Evolutionary conservation across 2,329 filamentous ascomycete species (phyloP).

Genomic region (Fusarium napiforme): DNA sequence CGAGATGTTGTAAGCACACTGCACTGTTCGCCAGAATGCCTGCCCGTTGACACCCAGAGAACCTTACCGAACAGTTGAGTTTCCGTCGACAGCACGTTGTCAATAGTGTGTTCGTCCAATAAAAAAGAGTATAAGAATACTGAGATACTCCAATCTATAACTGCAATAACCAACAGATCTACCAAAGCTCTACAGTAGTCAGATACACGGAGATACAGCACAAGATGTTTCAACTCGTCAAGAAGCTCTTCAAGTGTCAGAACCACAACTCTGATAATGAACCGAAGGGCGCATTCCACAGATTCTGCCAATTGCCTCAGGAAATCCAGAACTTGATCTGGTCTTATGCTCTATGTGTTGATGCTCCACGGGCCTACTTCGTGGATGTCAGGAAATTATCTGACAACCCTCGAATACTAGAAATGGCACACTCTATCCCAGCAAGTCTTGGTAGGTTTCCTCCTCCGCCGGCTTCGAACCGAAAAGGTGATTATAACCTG

Average conservation of each 20-base stretch:
- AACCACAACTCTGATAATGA: background rate
- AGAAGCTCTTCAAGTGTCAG: background rate
- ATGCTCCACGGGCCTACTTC: background rate
- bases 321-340: background rate
- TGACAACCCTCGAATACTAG: too few species aligned
- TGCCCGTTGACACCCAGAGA: background rate
- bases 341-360: background rate
- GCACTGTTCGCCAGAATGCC: background rate
- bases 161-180: background rate
- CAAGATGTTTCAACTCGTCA: background rate
- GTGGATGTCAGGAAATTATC: background rate
- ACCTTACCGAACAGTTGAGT: background rate
- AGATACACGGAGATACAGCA: background rate
- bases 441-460: rapidly evolving
- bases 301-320: rapidly evolving
- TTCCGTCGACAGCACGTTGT: background rate
- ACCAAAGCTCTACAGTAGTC: background rate
- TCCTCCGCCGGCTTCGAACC: background rate
- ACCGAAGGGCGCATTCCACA: background rate
- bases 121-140: background rate
- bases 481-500: background rate
- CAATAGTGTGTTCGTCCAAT: background rate
- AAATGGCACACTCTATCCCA: background rate
- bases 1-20: background rate
- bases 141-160: background rate